A percentile compares a stretch with the other conserved stretches of the same genome.
Evolutionary conservation across 73 alveolate species (phyloP).

Genomic region (Paraurostyla sp.): DNA sequence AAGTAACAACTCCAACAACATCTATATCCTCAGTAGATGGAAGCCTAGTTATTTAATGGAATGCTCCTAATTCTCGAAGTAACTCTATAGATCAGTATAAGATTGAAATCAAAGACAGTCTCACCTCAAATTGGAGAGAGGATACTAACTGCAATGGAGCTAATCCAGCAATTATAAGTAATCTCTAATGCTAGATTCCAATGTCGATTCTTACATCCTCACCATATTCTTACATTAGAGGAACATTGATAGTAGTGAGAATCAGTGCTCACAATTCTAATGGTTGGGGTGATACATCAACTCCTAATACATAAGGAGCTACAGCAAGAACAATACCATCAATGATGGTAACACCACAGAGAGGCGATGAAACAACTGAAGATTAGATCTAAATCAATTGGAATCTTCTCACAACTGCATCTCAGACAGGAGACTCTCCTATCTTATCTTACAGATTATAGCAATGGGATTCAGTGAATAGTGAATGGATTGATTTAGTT

Average conservation of each 20-base stretch:
- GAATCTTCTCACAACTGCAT: neutral
- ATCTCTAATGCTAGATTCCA: constrained; percentile 59
- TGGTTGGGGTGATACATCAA: constrained; percentile 54
- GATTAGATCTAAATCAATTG: neutral
- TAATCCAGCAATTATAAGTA: constrained; percentile 29
- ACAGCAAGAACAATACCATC: constrained; percentile 35
- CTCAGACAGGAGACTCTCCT: constrained; percentile 54
- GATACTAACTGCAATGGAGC: constrained; percentile 66
- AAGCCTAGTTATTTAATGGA: constrained; percentile 31
- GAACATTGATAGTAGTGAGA: constrained; percentile 47
- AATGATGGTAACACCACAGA: constrained; percentile 40
- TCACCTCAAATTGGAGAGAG: neutral
- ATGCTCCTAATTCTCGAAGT: constrained; percentile 14
- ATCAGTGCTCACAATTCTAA: constrained; percentile 51
- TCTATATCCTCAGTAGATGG: constrained; percentile 28
- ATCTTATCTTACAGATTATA: constrained; percentile 31
- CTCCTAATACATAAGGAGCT: constrained; percentile 32
- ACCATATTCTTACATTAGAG: constrained; percentile 5
- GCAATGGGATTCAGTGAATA: constrained; percentile 64
- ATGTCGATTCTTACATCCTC: constrained; percentile 58
- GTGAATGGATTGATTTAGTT: constrained; percentile 20
- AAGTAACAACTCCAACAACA: constrained; percentile 28
- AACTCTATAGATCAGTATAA: constrained; percentile 56
- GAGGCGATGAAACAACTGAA: constrained; percentile 59
- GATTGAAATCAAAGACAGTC: constrained; percentile 5